Evolutionary conservation across 306 rosid species (phyloP), one percentile per base, ranked within the genome.

Genomic region (Casuarina glauca): DNA sequence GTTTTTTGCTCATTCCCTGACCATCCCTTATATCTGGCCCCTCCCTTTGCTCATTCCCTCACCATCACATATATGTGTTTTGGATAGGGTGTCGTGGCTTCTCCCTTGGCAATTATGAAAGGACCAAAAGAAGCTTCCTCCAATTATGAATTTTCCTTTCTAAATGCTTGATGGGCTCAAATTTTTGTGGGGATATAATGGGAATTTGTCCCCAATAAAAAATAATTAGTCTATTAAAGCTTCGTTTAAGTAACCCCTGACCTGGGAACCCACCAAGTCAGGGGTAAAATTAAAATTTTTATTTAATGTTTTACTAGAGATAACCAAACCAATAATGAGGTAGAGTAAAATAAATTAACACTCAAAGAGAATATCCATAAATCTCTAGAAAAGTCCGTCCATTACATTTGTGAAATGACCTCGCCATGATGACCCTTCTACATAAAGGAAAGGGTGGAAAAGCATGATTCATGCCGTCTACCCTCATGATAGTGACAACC

Each of bases 1-100:
- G 69, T 77, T 88, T 61, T 57, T 26, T 9, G 82, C 63, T 68
- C 86, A 82, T 78, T 57, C 42, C 58, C 60, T 77, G 70, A 52
- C 84, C 55, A 80, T 80, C 9, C 15, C 51, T 48, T 63, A 74
- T 52, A 60, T 17, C 11, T 66, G 71, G 38, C 44, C 3, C 74
- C 19, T 83, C 6, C 80, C 45, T 41, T 77, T 75, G 82, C 63
- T 68, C 86, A 82, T 78, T 57, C 42, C 58, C 60, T 77, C 68
- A 52, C 84, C 55, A 80, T 80, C 88, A 72, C 81, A 76, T 73
- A 79, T 82, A 74, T 79, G 61, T 49, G 73, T 41, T 78, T 76
- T 81, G 81, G 91, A 85, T 86, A 79, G 72, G 86, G 69, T 83
- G 48, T 54, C 77, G 83, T 71, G 42, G 76, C 72, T 57, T 19